Evolutionary conservation across 768 basidiomycete genomes (phyloP).

Genomic region (Lentinula boryana): DNA sequence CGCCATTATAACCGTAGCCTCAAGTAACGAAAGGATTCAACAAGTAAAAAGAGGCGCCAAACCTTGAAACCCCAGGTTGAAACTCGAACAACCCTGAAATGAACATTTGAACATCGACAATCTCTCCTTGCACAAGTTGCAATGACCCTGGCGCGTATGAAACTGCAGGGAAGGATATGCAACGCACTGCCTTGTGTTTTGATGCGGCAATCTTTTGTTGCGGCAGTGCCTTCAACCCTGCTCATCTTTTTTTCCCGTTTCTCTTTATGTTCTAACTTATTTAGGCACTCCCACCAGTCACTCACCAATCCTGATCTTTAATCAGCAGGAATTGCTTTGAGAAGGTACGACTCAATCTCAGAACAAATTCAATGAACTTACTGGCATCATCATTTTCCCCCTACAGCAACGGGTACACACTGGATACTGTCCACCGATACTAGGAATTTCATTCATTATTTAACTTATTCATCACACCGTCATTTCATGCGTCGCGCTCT

Average conservation of each 20-base stretch:
- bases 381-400: not conserved
- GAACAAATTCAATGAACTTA: not conserved
- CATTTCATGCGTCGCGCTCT: not conserved
- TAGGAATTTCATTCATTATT: not conserved
- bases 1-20: not conserved
- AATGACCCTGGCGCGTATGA: not conserved
- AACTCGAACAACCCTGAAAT: no score
- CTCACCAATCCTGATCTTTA: not conserved
- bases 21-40: no score
- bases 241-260: not conserved
- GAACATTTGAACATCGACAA: no score
- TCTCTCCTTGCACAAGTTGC: no score
- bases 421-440: not conserved
- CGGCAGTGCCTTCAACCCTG: not conserved
- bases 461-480: not conserved
- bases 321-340: not conserved
- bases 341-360: not conserved
- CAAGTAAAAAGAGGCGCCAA: no score
- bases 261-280: not conserved
- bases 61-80: no score
- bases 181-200: not conserved
- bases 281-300: not conserved
- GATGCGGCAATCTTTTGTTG: not conserved
- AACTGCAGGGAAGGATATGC: not conserved
- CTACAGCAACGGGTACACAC: not conserved